Conservation (phyloP, 2,329 filamentous ascomycete genomes). For the Pseudocercospora cruenta region DNA sequence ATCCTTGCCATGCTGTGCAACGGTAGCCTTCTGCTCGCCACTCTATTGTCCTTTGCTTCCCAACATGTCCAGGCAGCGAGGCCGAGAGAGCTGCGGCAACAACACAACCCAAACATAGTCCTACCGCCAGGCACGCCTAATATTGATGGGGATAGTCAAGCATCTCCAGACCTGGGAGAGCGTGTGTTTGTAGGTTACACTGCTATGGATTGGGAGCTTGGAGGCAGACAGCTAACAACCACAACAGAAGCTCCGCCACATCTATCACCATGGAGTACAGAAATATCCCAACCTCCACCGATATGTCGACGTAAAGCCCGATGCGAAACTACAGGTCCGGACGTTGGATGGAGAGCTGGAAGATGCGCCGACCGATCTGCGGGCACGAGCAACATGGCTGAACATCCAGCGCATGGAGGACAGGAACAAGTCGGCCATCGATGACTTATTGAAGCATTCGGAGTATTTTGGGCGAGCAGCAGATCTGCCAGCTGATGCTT, state of each 20-base stretch:
- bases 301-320: constrained; percentile 69
- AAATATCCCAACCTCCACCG: constrained; percentile 76
- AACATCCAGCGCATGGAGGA: constrained; percentile 82
- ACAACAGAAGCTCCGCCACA: constrained; percentile 71
- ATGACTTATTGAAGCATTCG: constrained; percentile 75
- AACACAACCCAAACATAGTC: constrained; percentile 5
- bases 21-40: constrained; percentile 28
- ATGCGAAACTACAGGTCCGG: constrained; percentile 47
- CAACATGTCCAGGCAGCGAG: constrained; percentile 18
- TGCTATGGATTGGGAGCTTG: background rate
- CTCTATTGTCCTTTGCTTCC: constrained; percentile 14
- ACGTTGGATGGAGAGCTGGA: constrained; percentile 15
- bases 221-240: constrained; percentile 1
- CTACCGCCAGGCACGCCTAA: constrained; percentile 12
- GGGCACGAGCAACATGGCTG: constrained; percentile 45
- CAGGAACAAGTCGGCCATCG: constrained; percentile 73
- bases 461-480: constrained; percentile 69
- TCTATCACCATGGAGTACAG: constrained; percentile 89
- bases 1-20: constrained; percentile 26
- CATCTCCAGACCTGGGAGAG: constrained; percentile 8
- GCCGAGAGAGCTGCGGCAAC: constrained; percentile 11
- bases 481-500: constrained; percentile 71
- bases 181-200: constrained; percentile 12
- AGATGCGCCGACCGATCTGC: constrained; percentile 49
- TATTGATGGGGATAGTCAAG: background rate